These are phyloP conservation scores for Guyanaporus albipodus DNA, from an alignment of 768 basidiomycete genomes.

Conservation along the genomic window DNA sequence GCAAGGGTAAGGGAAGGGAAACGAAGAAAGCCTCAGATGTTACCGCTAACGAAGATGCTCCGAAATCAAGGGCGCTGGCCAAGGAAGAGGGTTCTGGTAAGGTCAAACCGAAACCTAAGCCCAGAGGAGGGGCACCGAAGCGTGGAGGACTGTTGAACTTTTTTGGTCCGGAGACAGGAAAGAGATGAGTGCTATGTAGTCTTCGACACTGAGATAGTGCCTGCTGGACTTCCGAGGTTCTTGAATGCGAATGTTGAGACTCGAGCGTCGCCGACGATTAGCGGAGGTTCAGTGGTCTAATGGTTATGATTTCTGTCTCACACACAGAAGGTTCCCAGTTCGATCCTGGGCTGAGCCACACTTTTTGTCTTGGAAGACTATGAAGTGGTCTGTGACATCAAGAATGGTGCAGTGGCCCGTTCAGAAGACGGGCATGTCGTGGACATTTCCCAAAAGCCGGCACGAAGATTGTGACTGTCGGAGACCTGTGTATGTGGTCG, in stretches of 20 bases:
- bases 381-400: too few relatives aligned
- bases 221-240: too few relatives aligned
- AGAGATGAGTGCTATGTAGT: conserved; percentile 17
- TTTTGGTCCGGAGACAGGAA: conserved; percentile 30
- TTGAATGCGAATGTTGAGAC: too few relatives aligned
- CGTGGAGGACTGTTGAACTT: conserved; percentile 32
- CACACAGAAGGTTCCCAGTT: conserved; percentile 49
- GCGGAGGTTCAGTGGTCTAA: conserved; percentile 40
- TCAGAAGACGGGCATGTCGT: too few relatives aligned
- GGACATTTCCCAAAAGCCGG: too few relatives aligned
- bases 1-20: conserved; percentile 14
- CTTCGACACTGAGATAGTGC: background rate
- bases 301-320: conserved; percentile 50
- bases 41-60: conserved; percentile 12
- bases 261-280: too few relatives aligned
- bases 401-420: too few relatives aligned
- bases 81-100: conserved; percentile 17
- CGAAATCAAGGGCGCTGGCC: conserved; percentile 2
- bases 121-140: conserved; percentile 19
- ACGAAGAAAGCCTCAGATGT: conserved; percentile 17
- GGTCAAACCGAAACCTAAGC: conserved; percentile 19
- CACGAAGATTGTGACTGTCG: too few relatives aligned
- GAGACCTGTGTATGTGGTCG: too few relatives aligned
- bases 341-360: conserved; percentile 42
- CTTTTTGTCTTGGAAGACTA: conserved; percentile 10